phyloP scores from a whole-genome alignment of 805 yeast species.

The Candida vaughaniae region DNA sequence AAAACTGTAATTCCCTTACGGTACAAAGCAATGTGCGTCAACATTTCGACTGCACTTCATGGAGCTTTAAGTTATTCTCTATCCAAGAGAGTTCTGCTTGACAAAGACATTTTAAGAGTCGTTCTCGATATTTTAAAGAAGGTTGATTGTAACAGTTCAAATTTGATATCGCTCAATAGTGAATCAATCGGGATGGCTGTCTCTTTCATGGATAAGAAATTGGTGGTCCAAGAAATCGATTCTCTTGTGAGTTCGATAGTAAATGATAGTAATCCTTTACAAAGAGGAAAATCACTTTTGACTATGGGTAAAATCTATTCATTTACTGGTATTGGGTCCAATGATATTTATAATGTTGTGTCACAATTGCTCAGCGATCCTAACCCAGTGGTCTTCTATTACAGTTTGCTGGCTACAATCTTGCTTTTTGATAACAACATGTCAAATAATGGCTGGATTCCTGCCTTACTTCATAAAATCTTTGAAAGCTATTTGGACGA shows the following conservation, averaged over 20 bases:
- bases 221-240: constrained; percentile 23
- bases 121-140: constrained; percentile 51
- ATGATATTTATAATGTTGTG: constrained; percentile 53
- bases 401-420: constrained; percentile 61
- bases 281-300: constrained; percentile 46
- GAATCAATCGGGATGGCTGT: constrained; percentile 56
- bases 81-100: constrained; percentile 20
- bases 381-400: constrained; percentile 78
- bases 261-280: constrained; percentile 59
- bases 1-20: constrained; percentile 32
- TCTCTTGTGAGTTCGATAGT: constrained; percentile 59
- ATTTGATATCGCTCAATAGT: constrained; percentile 48
- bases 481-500: constrained; percentile 33
- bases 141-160: constrained; percentile 38
- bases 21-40: constrained; percentile 53
- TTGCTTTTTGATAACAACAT: constrained; percentile 54
- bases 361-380: constrained; percentile 70
- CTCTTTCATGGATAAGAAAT: constrained; percentile 17
- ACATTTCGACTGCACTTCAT: constrained; percentile 63
- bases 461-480: constrained; percentile 34
- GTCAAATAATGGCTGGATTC: constrained; percentile 39
- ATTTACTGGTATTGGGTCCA: constrained; percentile 27
- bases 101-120: constrained; percentile 38
- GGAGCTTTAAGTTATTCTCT: constrained; percentile 36
- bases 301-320: constrained; percentile 30